phyloP scores from a whole-genome alignment of 2,329 filamentous ascomycete species.

The Verticillium nonalfalfae region DNA sequence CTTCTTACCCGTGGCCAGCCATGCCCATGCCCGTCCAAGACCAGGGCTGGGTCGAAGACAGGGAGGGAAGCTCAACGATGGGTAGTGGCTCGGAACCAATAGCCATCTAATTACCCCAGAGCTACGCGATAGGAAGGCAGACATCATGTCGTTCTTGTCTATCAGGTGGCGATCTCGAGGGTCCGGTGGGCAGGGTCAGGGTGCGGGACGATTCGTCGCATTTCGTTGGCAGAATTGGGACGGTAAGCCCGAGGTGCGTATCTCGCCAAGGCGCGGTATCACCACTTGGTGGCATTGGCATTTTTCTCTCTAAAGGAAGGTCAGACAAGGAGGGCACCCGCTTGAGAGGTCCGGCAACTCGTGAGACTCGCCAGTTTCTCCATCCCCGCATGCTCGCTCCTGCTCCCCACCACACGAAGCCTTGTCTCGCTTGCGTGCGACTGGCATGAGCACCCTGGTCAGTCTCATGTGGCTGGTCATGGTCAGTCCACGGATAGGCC shows the following conservation, averaged over 20 bases:
- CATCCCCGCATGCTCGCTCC: constrained; percentile 1
- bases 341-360: not conserved
- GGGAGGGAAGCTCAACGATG: not conserved
- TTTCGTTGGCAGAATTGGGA: not conserved
- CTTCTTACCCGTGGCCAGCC: not conserved
- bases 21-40: not conserved
- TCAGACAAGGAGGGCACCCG: not conserved
- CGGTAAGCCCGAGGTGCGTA: constrained; percentile 2
- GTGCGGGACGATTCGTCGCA: not conserved
- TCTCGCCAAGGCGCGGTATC: constrained; percentile 5
- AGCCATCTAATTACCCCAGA: not conserved
- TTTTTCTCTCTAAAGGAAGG: constrained; percentile 2
- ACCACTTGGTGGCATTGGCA: constrained; percentile 2
- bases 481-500: not conserved
- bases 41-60: not conserved
- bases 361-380: not conserved
- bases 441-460: not conserved
- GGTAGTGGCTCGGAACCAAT: not conserved
- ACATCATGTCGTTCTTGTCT: not conserved
- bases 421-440: not conserved
- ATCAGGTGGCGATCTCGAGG: constrained; percentile 3
- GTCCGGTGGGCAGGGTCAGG: not conserved
- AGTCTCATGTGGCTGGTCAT: not conserved
- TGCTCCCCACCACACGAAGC: not conserved
- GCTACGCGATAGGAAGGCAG: not conserved